These are phyloP conservation scores for Hypoxylon sp. DNA, from an alignment of 2,329 filamentous ascomycete genomes.

Conservation along the genomic window DNA sequence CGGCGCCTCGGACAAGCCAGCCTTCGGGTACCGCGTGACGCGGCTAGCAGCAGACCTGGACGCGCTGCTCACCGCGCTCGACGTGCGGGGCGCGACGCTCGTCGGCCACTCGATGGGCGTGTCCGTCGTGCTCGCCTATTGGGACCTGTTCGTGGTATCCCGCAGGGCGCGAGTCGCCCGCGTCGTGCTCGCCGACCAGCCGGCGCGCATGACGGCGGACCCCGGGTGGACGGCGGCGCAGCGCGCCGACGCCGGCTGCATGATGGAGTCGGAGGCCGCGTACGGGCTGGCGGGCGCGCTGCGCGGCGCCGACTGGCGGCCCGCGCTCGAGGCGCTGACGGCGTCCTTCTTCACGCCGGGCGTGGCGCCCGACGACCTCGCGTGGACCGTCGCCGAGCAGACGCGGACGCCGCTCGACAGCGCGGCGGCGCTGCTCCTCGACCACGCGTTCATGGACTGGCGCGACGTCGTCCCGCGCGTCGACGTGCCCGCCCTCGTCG, in stretches of 20 bases:
- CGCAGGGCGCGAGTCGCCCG: constrained; percentile 38
- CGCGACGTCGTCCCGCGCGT: constrained; percentile 43
- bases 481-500: constrained; percentile 41
- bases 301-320: constrained; percentile 14
- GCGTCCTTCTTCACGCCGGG: constrained; percentile 39
- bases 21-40: constrained; percentile 42
- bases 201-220: constrained; percentile 38
- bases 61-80: constrained; percentile 40
- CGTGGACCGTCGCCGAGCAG: constrained; percentile 40
- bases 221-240: constrained; percentile 42
- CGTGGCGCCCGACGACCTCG: constrained; percentile 36
- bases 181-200: constrained; percentile 46
- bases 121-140: constrained; percentile 46
- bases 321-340: constrained; percentile 24
- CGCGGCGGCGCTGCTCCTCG: constrained; percentile 40
- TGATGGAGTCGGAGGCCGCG: constrained; percentile 33
- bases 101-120: constrained; percentile 49
- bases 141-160: constrained; percentile 46
- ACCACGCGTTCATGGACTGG: constrained; percentile 44
- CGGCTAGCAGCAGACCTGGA: constrained; percentile 44
- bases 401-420: constrained; percentile 40
- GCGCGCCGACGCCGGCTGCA: constrained; percentile 29
- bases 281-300: constrained; percentile 36
- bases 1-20: constrained; percentile 46
- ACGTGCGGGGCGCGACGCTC: constrained; percentile 43